These are phyloP conservation scores for Rhizophagus sp. DNA, from an alignment of 192 early-diverging fungal genomes.

Conservation along the genomic window DNA sequence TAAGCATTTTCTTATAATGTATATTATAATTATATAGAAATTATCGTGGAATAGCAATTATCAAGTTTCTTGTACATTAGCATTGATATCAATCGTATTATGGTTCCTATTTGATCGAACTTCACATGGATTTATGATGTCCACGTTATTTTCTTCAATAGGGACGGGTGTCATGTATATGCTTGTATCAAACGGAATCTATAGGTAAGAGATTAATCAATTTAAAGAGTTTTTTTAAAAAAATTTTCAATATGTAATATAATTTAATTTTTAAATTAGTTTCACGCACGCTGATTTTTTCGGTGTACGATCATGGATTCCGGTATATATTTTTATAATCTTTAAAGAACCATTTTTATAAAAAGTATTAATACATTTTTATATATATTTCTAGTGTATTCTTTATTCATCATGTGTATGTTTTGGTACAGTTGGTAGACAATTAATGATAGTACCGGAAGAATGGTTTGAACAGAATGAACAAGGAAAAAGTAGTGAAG, in stretches of 20 bases:
- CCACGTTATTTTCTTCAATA: constrained; percentile 50
- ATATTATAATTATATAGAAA: constrained; percentile 34
- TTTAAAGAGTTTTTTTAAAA: no score
- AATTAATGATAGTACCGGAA: constrained; percentile 51
- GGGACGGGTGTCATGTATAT: constrained; percentile 61
- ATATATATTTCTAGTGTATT: constrained; percentile 33
- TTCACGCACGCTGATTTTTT: constrained; percentile 71
- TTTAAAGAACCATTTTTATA: background rate
- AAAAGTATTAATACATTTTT: constrained; percentile 4
- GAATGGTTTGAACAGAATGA: constrained; percentile 33
- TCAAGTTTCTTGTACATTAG: constrained; percentile 61
- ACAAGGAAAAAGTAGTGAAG: background rate
- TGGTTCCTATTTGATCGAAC: constrained; percentile 79
- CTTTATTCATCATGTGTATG: constrained; percentile 55
- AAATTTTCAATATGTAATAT: background rate
- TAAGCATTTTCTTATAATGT: background rate
- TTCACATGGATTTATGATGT: constrained; percentile 62
- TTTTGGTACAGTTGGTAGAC: constrained; percentile 70
- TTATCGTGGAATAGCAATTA: constrained; percentile 58
- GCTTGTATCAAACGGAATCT: constrained; percentile 60
- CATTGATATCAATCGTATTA: constrained; percentile 58
- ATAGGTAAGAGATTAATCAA: constrained; percentile 47
- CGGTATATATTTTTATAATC: constrained; percentile 43
- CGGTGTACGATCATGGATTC: constrained; percentile 68
- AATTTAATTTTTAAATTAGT: constrained; percentile 36